Evolutionary conservation across 257 asterid species (phyloP).

Genomic region (Dorcoceras hygrometricum): DNA sequence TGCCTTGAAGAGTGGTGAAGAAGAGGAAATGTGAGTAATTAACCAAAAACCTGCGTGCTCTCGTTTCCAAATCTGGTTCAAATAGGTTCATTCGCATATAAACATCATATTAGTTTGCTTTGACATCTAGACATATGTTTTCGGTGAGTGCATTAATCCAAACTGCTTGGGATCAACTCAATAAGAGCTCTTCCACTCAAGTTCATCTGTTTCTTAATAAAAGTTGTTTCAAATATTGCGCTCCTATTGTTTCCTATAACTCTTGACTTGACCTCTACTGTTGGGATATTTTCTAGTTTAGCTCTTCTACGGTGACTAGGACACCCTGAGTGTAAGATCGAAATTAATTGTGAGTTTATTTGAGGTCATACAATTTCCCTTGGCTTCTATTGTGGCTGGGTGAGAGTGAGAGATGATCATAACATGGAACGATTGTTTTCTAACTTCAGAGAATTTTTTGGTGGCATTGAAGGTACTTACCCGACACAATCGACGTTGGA

Average conservation of each 20-base stretch:
- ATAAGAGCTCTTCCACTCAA: too few species aligned
- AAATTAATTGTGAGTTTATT: too few species aligned
- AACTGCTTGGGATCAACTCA: not conserved
- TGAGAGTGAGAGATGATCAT: not conserved
- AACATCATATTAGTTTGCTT: slow-evolving; percentile 6
- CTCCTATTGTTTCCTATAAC: not conserved
- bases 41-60: not conserved
- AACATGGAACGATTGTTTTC: not conserved
- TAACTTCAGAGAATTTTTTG: not conserved
- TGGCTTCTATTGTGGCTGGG: not conserved
- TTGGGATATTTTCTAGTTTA: not conserved
- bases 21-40: slow-evolving; percentile 83
- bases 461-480: slow-evolving; percentile 62
- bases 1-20: slow-evolving; percentile 89
- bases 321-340: not conserved
- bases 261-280: not conserved
- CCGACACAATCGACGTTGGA: slow-evolving; percentile 86
- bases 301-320: not conserved
- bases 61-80: not conserved
- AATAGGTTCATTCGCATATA: too few species aligned
- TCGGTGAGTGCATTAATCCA: not conserved
- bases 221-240: not conserved
- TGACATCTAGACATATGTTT: not conserved
- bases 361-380: not conserved
- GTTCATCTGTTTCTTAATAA: not conserved